Percentiles rank a stretch among this genome's conserved stretches.
Evolutionary conservation across 305 asterid genomes (phyloP).

Genomic region (Plantago lanceolata): DNA sequence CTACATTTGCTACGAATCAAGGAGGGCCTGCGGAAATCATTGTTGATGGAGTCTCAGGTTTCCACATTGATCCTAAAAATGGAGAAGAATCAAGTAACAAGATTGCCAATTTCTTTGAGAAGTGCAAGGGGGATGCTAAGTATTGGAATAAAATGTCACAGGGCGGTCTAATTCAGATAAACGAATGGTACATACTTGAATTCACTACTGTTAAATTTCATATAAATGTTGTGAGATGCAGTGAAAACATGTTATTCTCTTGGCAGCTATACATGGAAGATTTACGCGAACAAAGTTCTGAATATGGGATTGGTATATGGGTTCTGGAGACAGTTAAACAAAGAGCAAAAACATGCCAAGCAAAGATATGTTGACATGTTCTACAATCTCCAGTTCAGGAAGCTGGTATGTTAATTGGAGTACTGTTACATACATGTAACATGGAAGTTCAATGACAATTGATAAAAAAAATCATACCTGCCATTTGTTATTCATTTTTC

Average conservation of each 20-base stretch:
- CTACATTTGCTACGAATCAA: conserved; percentile 73
- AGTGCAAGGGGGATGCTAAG: conserved; percentile 45
- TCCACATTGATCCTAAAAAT: conserved; percentile 59
- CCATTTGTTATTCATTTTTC: background rate
- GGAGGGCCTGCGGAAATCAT: conserved; percentile 81
- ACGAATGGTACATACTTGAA: conserved; percentile 45
- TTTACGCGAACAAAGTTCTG: conserved; percentile 67
- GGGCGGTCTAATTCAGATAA: conserved; percentile 56
- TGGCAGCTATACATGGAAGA: conserved; percentile 81
- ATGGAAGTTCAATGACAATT: background rate
- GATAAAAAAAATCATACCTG: background rate
- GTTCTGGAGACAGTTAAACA: conserved; percentile 59
- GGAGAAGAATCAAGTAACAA: conserved; percentile 54
- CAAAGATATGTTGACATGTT: conserved; percentile 59
- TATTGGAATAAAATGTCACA: conserved; percentile 53
- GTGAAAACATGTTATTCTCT: background rate
- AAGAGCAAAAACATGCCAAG: conserved; percentile 53
- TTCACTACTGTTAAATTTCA: background rate
- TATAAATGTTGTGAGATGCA: conserved; percentile 1
- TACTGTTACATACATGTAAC: background rate
- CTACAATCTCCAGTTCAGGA: conserved; percentile 65
- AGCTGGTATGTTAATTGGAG: conserved; percentile 38
- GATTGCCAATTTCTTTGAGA: conserved; percentile 63
- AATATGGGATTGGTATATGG: conserved; percentile 70
- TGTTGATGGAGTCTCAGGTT: conserved; percentile 64